Base-by-base conservation (phyloP, 148 eudicot species). In the Rhododendron simsii region DNA sequence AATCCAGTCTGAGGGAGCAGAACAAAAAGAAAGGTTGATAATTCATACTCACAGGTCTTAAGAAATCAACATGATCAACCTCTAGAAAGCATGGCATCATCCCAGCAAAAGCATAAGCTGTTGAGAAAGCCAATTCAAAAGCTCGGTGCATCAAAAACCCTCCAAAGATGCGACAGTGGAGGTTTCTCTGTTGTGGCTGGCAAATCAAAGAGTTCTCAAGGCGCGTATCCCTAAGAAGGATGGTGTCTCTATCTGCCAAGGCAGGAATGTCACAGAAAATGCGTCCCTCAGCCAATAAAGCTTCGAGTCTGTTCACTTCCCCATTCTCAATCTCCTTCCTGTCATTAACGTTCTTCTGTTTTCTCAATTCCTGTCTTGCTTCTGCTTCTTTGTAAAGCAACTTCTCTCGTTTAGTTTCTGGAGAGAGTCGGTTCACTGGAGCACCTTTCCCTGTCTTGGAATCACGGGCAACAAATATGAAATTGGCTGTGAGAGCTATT, bases 211-310 rank as follows among this genome's bases (percentile, higher is more conserved):
- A 94, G 90, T 97, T 97, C 80, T 96, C 98, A 67, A 93, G 93
- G 26, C 95, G 93, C 3, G 99, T 97, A 87, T 97, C 98, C 83
- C 92, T 92, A 59, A 97, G 89, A 86, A 97, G 98, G 86, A 97
- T 97, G 93, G 96, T 94, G 87, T 97, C 91, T 89, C 99, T 92
- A 90, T 97, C 96, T 33, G 99, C 98, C 89, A 97, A 91, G 15
- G 99, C 99, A 30, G 99, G 99, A 98, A 97, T 97, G 89, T 97
- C 98, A 89, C 95, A 93, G 85, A 95, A 95, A 73, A 97, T 91
- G 76, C 98, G 94, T 7, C 99, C 99, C 88, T 95, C 98, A 28
- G 95, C 85, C 84, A 97, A 91, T 65, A 97, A 89, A 44, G 91
- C 86, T 85, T 86, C 86, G 50, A 94, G 88, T 85, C 93, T 87